A percentile compares a stretch with the other conserved stretches of the same genome.
Conservation (phyloP, 1,284 basidiomycete species). For the Pseudozyma pruni region DNA sequence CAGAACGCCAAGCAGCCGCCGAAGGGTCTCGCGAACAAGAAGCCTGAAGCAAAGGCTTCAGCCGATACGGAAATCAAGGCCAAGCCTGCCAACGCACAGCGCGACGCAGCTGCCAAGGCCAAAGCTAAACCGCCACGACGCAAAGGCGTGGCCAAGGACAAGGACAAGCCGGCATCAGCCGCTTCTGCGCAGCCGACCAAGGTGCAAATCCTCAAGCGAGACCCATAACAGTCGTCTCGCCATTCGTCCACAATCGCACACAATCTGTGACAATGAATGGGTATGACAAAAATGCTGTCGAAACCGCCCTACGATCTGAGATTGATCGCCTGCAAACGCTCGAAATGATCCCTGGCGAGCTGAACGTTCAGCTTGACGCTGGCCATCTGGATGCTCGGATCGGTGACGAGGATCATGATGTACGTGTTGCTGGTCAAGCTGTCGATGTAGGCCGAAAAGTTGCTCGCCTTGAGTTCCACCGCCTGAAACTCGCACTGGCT, state of each 20-base stretch:
- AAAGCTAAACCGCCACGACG: conserved; percentile 4
- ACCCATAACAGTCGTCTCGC: background rate
- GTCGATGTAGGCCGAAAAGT: conserved; percentile 89
- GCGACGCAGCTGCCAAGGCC: background rate
- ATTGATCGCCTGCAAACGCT: conserved; percentile 67
- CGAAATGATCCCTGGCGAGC: conserved; percentile 82
- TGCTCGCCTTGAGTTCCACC: conserved; percentile 64
- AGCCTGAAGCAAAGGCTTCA: conserved; percentile 1
- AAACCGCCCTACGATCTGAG: conserved; percentile 5
- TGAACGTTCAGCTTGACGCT: conserved; percentile 84
- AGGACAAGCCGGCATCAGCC: background rate
- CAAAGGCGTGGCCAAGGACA: conserved; percentile 5
- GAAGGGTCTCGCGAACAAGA: conserved; percentile 5
- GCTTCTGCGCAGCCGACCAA: conserved; percentile 7
- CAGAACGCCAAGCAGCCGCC: background rate
- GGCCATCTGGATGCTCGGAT: conserved; percentile 85
- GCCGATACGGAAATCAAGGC: background rate
- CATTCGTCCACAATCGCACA: too few species aligned
- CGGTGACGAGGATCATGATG: conserved; percentile 86
- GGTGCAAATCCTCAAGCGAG: conserved; percentile 34
- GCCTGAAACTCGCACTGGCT: conserved; percentile 59
- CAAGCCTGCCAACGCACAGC: background rate
- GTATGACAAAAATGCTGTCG: conserved; percentile 4
- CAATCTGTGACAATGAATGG: background rate
- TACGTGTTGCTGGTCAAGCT: conserved; percentile 94